These are phyloP conservation scores for Boletus pseudopeckii DNA, from an alignment of 768 basidiomycete species.

Conservation along the genomic window DNA sequence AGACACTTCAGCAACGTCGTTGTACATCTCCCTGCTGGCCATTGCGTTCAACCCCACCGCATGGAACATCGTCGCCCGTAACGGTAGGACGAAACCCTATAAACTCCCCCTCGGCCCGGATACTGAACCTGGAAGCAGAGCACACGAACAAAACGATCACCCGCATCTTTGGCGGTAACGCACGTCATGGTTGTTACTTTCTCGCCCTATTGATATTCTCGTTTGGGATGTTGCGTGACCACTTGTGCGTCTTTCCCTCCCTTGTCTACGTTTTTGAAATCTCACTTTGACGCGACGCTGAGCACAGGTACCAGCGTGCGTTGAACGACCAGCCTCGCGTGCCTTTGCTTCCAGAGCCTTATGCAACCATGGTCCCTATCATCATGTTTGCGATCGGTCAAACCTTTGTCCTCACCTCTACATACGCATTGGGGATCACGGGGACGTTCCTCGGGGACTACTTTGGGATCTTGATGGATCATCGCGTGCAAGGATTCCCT, in stretches of 20 bases:
- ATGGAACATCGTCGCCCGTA: constrained; percentile 94
- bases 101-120: neutral
- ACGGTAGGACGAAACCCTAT: constrained; percentile 52
- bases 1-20: constrained; percentile 61
- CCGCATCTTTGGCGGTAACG: constrained; percentile 71
- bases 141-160: constrained; percentile 88
- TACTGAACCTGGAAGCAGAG: constrained; percentile 37
- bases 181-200: constrained; percentile 79
- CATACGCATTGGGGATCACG: constrained; percentile 88
- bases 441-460: constrained; percentile 89
- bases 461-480: constrained; percentile 84
- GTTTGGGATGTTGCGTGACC: constrained; percentile 82
- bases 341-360: constrained; percentile 63
- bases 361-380: constrained; percentile 55
- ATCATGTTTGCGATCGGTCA: constrained; percentile 71
- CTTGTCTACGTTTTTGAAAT: too few species aligned
- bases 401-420: constrained; percentile 82
- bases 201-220: constrained; percentile 82
- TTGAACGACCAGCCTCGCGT: constrained; percentile 70
- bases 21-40: constrained; percentile 61
- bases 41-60: constrained; percentile 90
- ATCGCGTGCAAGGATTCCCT: constrained; percentile 92
- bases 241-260: constrained; percentile 53
- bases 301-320: constrained; percentile 67
- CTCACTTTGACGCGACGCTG: neutral